These are phyloP conservation scores for Chrysoporthe cubensis DNA, from an alignment of 2,329 filamentous ascomycete genomes.

Conservation along the genomic window DNA sequence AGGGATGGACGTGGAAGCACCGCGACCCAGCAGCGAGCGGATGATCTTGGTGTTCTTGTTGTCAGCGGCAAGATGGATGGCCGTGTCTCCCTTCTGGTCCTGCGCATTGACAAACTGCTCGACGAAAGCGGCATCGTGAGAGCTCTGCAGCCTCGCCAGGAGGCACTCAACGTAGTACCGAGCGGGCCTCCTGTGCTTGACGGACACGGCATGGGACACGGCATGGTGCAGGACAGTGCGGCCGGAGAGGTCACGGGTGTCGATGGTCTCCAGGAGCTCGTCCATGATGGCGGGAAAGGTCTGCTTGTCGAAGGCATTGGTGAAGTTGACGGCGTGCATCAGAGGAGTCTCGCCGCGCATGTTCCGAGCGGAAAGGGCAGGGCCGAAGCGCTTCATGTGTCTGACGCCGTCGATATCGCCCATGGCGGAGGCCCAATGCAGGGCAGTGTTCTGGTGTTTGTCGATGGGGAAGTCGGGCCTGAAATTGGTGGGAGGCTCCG, in stretches of 20 bases:
- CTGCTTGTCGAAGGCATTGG: constrained; percentile 93
- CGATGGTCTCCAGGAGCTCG: constrained; percentile 81
- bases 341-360: constrained; percentile 83
- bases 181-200: constrained; percentile 77
- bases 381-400: constrained; percentile 81
- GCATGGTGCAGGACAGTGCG: constrained; percentile 95
- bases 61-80: constrained; percentile 74
- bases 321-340: constrained; percentile 93
- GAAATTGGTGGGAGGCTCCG: constrained; percentile 82
- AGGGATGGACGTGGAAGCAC: constrained; percentile 79
- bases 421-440: constrained; percentile 98
- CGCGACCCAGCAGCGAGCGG: constrained; percentile 76
- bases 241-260: constrained; percentile 76
- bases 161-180: constrained; percentile 93
- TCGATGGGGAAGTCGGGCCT: constrained; percentile 93
- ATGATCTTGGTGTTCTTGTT: constrained; percentile 89
- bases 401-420: constrained; percentile 91
- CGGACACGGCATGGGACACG: constrained; percentile 59
- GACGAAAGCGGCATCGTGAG: constrained; percentile 74
- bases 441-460: constrained; percentile 85
- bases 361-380: constrained; percentile 73
- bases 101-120: constrained; percentile 79
- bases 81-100: constrained; percentile 88
- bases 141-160: constrained; percentile 82
- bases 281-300: constrained; percentile 85